Evolutionary conservation across 305 asterid species (phyloP).

Genomic region (Stenogyne calaminthoides): DNA sequence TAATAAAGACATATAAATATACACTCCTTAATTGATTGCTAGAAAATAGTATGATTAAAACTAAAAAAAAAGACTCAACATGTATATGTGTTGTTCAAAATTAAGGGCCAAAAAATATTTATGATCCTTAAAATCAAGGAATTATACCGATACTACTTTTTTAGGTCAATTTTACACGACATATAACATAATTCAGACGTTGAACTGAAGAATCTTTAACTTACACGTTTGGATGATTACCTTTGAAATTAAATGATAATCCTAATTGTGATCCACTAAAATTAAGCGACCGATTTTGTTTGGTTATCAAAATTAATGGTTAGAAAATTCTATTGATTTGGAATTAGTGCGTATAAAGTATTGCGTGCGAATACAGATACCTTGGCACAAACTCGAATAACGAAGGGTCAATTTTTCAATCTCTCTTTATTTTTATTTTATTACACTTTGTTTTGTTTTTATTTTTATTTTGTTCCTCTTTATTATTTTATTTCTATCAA

Average conservation of each 20-base stretch:
- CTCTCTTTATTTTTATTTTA: not conserved
- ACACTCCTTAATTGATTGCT: no score
- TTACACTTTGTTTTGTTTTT: not conserved
- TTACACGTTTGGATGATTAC: conserved; percentile 8
- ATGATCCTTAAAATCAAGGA: not conserved
- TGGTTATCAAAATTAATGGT: not conserved
- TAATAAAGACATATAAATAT: no score
- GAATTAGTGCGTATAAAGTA: not conserved
- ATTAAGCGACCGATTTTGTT: not conserved
- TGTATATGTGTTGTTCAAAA: not conserved
- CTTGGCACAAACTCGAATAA: not conserved
- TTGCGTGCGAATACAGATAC: not conserved
- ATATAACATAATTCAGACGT: not conserved
- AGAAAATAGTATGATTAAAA: no score
- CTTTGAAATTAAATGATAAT: not conserved
- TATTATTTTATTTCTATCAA: no score
- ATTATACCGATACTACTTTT: not conserved
- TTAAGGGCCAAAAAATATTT: not conserved
- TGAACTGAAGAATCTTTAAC: not conserved
- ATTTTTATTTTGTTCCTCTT: no score
- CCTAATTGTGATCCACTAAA: not conserved
- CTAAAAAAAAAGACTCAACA: not conserved
- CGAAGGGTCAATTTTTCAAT: not conserved
- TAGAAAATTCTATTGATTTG: not conserved
- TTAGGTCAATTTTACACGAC: not conserved